Conservation (phyloP, 139 green algal genomes). For the Zygnema circumcarinatum region DNA sequence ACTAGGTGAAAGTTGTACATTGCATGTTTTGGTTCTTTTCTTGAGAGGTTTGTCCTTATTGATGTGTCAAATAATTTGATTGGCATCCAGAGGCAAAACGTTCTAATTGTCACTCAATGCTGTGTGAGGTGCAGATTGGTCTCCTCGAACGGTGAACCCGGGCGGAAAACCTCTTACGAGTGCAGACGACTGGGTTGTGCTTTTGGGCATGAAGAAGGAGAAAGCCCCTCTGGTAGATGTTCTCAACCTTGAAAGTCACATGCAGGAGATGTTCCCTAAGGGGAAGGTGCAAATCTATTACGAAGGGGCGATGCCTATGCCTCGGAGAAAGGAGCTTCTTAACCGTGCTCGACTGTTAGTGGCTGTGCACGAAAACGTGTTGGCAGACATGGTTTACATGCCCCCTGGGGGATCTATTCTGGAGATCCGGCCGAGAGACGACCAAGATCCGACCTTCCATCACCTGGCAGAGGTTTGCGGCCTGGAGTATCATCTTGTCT, state of each 20-base stretch:
- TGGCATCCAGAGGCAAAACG: no score
- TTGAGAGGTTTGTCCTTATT: no score
- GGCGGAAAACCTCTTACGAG: neutral
- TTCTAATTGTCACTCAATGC: no score
- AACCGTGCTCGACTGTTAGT: slow-evolving; percentile 32
- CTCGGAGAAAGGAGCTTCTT: slow-evolving; percentile 36
- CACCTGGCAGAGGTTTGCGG: slow-evolving; percentile 45
- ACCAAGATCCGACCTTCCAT: slow-evolving; percentile 30
- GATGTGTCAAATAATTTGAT: no score
- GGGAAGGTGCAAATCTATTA: slow-evolving; percentile 18
- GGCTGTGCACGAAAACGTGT: slow-evolving; percentile 31
- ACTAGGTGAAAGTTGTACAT: no score
- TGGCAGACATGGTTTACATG: slow-evolving; percentile 49
- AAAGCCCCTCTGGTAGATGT: slow-evolving; percentile 14
- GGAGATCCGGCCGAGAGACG: slow-evolving; percentile 24
- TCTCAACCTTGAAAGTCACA: slow-evolving; percentile 7
- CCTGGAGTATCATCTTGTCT: slow-evolving; percentile 33
- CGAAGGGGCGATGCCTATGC: slow-evolving; percentile 14
- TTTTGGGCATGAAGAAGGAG: slow-evolving; percentile 26
- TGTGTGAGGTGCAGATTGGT: neutral
- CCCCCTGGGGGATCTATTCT: slow-evolving; percentile 32
- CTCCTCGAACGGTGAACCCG: neutral
- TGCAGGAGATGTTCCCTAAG: slow-evolving; percentile 17
- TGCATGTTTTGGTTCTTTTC: no score
- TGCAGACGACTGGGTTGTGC: slow-evolving; percentile 23